phyloP scores from a whole-genome alignment of 257 asterid genomes.

The Ehretia macrophylla region DNA sequence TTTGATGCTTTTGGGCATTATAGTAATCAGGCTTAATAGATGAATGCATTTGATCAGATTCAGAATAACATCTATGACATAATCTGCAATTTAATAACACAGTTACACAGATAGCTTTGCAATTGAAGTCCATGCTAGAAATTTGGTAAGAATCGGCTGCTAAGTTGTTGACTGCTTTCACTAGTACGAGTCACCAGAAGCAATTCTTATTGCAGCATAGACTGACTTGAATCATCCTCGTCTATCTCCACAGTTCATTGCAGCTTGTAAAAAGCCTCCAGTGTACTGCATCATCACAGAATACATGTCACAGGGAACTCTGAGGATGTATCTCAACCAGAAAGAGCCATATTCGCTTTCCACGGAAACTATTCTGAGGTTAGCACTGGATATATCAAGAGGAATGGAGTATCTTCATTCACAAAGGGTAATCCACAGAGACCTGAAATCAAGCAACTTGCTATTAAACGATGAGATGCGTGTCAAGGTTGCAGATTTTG shows the following conservation, averaged over 20 bases:
- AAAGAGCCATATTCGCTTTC: conserved; percentile 43
- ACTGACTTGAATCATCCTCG: not conserved
- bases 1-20: too few relatives aligned
- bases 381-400: conserved; percentile 39
- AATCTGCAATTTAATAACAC: too few relatives aligned
- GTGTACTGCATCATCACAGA: conserved; percentile 43
- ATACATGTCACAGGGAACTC: conserved; percentile 44
- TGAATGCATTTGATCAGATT: too few relatives aligned
- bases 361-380: conserved; percentile 34
- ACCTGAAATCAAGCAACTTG: conserved; percentile 29
- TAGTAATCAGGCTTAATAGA: too few relatives aligned
- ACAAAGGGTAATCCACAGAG: conserved; percentile 42
- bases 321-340: conserved; percentile 44
- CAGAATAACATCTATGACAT: too few relatives aligned
- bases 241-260: conserved; percentile 33
- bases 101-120: too few relatives aligned
- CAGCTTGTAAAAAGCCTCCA: conserved; percentile 40
- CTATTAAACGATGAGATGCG: conserved; percentile 31
- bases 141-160: not conserved
- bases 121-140: too few relatives aligned
- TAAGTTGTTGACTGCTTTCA: not conserved
- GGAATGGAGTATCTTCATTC: conserved; percentile 44
- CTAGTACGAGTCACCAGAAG: too few relatives aligned
- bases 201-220: not conserved
- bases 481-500: conserved; percentile 34